Percentiles rank a stretch among this genome's conserved stretches.
phyloP scores from a whole-genome alignment of 345 rosid species.

The Citrus australasica region DNA sequence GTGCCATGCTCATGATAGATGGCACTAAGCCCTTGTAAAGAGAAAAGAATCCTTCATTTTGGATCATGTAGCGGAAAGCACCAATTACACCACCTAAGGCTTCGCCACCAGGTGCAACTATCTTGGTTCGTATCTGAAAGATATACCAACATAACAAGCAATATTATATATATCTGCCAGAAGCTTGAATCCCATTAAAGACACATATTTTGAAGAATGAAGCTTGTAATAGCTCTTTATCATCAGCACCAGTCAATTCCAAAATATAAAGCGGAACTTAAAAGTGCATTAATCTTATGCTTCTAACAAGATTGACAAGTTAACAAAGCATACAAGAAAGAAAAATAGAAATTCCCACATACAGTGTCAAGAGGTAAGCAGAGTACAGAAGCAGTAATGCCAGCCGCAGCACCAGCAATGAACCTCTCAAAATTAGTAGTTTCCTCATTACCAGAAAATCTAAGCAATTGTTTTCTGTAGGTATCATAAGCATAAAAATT shows the following conservation, averaged over 20 bases:
- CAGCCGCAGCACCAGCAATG: constrained; percentile 77
- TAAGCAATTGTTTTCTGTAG: constrained; percentile 61
- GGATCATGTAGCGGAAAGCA: constrained; percentile 56
- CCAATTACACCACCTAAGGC: constrained; percentile 70
- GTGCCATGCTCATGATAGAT: constrained; percentile 71
- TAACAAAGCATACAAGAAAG: not conserved
- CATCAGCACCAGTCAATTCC: not conserved
- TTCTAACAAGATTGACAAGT: not conserved
- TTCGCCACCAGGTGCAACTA: constrained; percentile 78
- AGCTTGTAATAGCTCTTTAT: too few species aligned
- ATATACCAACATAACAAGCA: not conserved
- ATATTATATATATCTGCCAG: not conserved
- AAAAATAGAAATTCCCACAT: constrained; percentile 20
- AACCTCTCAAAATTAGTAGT: constrained; percentile 69
- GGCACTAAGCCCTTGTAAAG: constrained; percentile 72
- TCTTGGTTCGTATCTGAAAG: constrained; percentile 64
- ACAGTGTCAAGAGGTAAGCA: constrained; percentile 77
- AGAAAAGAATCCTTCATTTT: constrained; percentile 70
- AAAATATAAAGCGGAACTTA: not conserved
- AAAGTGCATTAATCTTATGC: not conserved
- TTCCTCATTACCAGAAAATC: constrained; percentile 52
- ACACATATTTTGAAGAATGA: not conserved
- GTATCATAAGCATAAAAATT: constrained; percentile 76
- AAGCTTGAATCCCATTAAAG: not conserved
- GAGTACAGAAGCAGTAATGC: constrained; percentile 64